Evolutionary conservation across 192 early-diverging fungal species (phyloP).

Genomic region (Phycomyces blakesleeanus): DNA sequence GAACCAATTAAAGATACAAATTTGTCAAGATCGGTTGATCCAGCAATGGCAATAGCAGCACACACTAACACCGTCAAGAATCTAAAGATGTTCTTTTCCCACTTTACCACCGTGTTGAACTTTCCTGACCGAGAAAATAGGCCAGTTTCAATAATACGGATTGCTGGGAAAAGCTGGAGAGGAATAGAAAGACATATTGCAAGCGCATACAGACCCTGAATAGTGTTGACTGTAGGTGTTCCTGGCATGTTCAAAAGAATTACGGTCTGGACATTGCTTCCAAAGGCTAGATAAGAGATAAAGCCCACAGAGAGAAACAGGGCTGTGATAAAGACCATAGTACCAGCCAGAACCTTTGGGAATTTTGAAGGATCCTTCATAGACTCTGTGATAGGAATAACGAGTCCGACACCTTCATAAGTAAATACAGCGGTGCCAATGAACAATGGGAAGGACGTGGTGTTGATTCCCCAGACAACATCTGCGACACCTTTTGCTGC

Average conservation of each 20-base stretch:
- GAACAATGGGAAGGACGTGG: constrained; percentile 77
- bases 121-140: constrained; percentile 71
- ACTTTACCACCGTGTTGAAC: constrained; percentile 62
- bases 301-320: constrained; percentile 75
- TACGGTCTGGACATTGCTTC: constrained; percentile 77
- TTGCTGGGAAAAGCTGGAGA: constrained; percentile 80
- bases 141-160: constrained; percentile 76
- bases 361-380: constrained; percentile 86
- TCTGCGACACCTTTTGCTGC: constrained; percentile 55
- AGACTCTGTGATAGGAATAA: constrained; percentile 66
- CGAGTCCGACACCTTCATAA: constrained; percentile 64
- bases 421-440: constrained; percentile 92
- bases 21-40: constrained; percentile 78
- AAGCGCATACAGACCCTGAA: constrained; percentile 80
- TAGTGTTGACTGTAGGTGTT: constrained; percentile 47
- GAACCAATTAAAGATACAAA: constrained; percentile 84
- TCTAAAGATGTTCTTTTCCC: constrained; percentile 71
- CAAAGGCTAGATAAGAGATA: constrained; percentile 76
- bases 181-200: constrained; percentile 89
- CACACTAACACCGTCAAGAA: constrained; percentile 55
- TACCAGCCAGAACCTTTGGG: constrained; percentile 62
- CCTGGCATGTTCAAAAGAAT: constrained; percentile 80
- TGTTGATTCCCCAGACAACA: constrained; percentile 69
- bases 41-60: constrained; percentile 64
- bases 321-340: constrained; percentile 62